Evolutionary conservation across 2,329 filamentous ascomycete genomes (phyloP).

Genomic region (Colletotrichum costaricense): DNA sequence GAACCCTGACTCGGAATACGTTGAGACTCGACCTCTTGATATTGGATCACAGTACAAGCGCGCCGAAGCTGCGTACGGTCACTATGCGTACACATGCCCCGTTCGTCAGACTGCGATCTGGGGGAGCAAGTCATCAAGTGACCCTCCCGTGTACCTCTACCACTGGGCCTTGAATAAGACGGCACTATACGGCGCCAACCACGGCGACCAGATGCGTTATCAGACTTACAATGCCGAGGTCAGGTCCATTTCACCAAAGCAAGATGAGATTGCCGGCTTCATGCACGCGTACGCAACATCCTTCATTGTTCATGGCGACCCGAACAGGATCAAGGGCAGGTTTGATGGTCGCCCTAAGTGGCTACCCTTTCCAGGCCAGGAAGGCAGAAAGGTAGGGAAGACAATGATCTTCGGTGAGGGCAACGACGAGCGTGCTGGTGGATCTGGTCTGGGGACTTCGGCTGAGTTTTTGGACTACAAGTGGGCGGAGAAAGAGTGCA

Average conservation of each 20-base stretch:
- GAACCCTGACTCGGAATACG: conserved; percentile 47
- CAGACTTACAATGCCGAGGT: conserved; percentile 54
- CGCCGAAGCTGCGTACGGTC: conserved; percentile 63
- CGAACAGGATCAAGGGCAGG: conserved; percentile 37
- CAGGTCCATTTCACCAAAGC: conserved; percentile 46
- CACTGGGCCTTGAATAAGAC: conserved; percentile 45
- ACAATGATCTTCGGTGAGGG: conserved; percentile 59
- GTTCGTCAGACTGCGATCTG: conserved; percentile 59
- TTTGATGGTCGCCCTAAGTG: conserved; percentile 40
- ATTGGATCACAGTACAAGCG: conserved; percentile 65
- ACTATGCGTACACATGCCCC: conserved; percentile 65
- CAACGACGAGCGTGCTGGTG: conserved; percentile 61
- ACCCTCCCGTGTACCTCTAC: conserved; percentile 43
- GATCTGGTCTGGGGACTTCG: conserved; percentile 46
- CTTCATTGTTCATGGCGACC: conserved; percentile 26
- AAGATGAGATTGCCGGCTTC: conserved; percentile 37
- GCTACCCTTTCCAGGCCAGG: conserved; percentile 38
- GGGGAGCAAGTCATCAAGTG: conserved; percentile 16
- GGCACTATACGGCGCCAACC: conserved; percentile 48
- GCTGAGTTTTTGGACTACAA: conserved; percentile 53
- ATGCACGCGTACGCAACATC: conserved; percentile 26
- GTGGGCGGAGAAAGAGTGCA: conserved; percentile 48
- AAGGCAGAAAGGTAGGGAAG: conserved; percentile 38
- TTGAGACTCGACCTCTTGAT: conserved; percentile 27
- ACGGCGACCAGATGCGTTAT: conserved; percentile 56